These are phyloP conservation scores for Strobilomyces confusus DNA, from an alignment of 768 basidiomycete species.

Conservation along the genomic window DNA sequence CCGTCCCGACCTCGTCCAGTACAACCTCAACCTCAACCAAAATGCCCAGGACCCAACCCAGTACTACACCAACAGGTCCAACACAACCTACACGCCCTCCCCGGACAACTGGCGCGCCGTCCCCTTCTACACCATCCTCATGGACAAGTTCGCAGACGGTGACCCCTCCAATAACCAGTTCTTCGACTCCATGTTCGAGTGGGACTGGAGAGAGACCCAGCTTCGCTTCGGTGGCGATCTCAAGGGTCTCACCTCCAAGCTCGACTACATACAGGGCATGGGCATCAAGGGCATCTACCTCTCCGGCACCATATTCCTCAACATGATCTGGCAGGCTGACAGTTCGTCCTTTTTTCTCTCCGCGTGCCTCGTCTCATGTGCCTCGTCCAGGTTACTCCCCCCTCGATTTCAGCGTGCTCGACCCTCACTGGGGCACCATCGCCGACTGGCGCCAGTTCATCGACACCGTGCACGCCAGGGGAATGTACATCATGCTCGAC, in stretches of 20 bases:
- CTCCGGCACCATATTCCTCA: constrained; percentile 88
- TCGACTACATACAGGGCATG: constrained; percentile 92
- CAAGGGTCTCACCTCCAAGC: constrained; percentile 63
- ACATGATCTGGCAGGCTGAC: constrained; percentile 98
- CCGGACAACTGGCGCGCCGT: constrained; percentile 83
- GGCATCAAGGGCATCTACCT: constrained; percentile 82
- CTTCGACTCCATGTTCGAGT: constrained; percentile 75
- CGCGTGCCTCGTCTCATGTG: background rate
- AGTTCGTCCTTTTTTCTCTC: constrained; percentile 49
- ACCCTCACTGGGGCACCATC: constrained; percentile 90
- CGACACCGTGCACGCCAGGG: constrained; percentile 69
- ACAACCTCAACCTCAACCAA: constrained; percentile 78
- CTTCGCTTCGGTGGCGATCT: constrained; percentile 88
- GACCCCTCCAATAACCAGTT: constrained; percentile 91
- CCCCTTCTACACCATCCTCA: constrained; percentile 75
- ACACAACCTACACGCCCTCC: constrained; percentile 68
- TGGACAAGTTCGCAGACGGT: constrained; percentile 95
- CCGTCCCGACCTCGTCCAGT: constrained; percentile 57
- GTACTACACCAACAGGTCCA: constrained; percentile 59
- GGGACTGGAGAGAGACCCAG: constrained; percentile 85
- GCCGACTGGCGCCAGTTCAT: constrained; percentile 75
- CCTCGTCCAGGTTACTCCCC: constrained; percentile 73
- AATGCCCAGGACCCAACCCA: constrained; percentile 62
- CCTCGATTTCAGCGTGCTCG: constrained; percentile 83
- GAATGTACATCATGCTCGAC: constrained; percentile 92